Base-by-base conservation (phyloP, 495 filamentous ascomycete species). In the Aspergillus sclerotioniger region DNA sequence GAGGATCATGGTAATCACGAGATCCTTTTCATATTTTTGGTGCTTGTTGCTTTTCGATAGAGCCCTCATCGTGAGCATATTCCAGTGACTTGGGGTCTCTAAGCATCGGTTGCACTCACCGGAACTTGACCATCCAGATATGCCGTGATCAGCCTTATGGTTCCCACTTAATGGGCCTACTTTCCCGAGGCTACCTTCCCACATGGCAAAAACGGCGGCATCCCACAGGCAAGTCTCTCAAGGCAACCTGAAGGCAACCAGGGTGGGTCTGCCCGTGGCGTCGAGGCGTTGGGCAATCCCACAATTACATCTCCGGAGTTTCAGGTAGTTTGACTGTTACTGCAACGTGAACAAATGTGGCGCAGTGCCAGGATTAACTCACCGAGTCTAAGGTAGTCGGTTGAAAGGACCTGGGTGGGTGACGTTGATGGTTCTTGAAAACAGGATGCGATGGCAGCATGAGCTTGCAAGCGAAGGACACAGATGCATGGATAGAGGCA, bases 241-340 rank as follows among this genome's bases (percentile, higher is more conserved):
- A 46, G 58, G 52, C 52, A 56, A 60, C 50, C 51, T n/a, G 16
- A 46, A 60, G 46, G 52, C 58, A 55, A 56, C 52, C 52, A 55
- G 21, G 20, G n/a, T 33, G 5, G 83, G 81, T 47, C 83, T 65
- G 16, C 7, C n/a, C 37, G n/a, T n/a, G 5, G 37, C n/a, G 37
- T 12, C 37, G 84, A 59, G 12, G 85, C 65, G 13, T 39, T 39
- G 20, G 13, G 5, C 15, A n/a, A 52, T 37, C 32, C 28, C 16
- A 52, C 15, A 33, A 4, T 33, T 10, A 5, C 5, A 21, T n/a
- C 13, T 41, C n/a, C 10, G 12, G 3, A 6, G 37, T 41, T 35
- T 35, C 33, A 35, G 33, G 9, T 3, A 35, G 33, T 35, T 35
- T 35, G 33, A 35, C 25, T 25, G 25, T 25, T 25, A 25, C 25